These are phyloP conservation scores for Aspergillus fischeri DNA, from an alignment of 2,329 filamentous ascomycete species.

Conservation along the genomic window DNA sequence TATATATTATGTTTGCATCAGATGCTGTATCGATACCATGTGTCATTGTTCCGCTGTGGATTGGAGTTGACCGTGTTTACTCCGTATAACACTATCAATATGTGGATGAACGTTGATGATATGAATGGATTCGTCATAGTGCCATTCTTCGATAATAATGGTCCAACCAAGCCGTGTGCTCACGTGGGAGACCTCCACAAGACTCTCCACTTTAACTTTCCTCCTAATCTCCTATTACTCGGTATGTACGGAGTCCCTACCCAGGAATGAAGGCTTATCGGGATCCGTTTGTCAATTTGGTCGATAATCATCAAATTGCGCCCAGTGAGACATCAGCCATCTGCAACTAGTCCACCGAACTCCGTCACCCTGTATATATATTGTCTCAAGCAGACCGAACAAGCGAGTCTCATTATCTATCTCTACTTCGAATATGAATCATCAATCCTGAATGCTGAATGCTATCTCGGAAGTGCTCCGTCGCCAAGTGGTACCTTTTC, in stretches of 20 bases:
- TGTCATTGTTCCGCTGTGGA: background rate
- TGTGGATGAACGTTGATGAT: background rate
- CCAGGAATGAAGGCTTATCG: background rate
- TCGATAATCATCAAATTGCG: background rate
- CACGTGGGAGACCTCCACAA: background rate
- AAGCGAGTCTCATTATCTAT: background rate
- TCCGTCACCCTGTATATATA: background rate
- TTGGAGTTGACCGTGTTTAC: background rate
- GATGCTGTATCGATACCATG: background rate
- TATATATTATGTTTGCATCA: constrained; percentile 1
- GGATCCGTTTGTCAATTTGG: background rate
- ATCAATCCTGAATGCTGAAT: background rate
- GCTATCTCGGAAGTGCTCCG: background rate
- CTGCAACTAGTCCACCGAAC: too few species aligned
- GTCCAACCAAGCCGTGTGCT: background rate
- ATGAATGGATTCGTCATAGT: background rate
- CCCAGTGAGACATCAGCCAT: too few species aligned
- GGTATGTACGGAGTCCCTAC: too few species aligned
- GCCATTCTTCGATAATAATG: too few species aligned
- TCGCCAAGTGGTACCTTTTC: background rate
- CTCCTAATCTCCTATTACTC: background rate
- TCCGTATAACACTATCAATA: background rate
- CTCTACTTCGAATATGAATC: background rate
- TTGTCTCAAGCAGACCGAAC: background rate
- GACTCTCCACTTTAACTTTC: background rate